Evolutionary conservation across 768 basidiomycete species (phyloP), one percentile per base, ranked within the genome.

Genomic region (Pulveroboletus sp.): DNA sequence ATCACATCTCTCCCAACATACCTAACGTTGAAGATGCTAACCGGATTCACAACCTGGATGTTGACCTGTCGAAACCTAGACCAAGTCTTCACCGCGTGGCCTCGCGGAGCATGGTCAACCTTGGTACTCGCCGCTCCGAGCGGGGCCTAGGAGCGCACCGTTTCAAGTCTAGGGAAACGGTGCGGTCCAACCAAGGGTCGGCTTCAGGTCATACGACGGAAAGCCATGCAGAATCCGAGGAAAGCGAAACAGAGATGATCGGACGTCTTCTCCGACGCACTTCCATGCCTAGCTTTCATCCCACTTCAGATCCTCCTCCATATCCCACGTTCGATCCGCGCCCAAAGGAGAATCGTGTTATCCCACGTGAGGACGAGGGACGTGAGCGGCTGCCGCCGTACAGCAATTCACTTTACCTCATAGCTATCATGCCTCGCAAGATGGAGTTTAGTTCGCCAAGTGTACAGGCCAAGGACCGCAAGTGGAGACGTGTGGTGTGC

Each of bases 381-480:
- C 69, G 58, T 40, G 95, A 99, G 68, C 67, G 65, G 32, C 76
- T 99, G 1, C 96, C 96, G 0, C 35, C 65, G 6, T 99, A 99
- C 67, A 79, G 78, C 52, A 97, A 96, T 69, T 70, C 75, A 14
- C 79, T 98, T 16, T 84, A 89, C 61, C 80, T 97, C 59, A 77
- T 81, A 30, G 90, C 85, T 4, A 76, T 84, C 46, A 79, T 99
- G 73, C 86, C 87, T 2, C 81, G 89, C 40, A 99, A 99, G 75
- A 80, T 93, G 83, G 96, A 99, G 73, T 98, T 99, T 63, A 73
- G 70, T 5, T 68, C 77, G 11, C 92, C 93, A 0, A 93, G 93
- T 7, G 74, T 90, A 3, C 90, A 95, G 66, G 85, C 94, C 7
- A 80, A 76, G 63, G 94, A 98, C 64, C 75, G 96, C 39, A 90